A percentile compares a stretch with the other conserved stretches of the same genome.
Conservation (phyloP, 2,329 filamentous ascomycete species). For the Colletotrichum horii region DNA sequence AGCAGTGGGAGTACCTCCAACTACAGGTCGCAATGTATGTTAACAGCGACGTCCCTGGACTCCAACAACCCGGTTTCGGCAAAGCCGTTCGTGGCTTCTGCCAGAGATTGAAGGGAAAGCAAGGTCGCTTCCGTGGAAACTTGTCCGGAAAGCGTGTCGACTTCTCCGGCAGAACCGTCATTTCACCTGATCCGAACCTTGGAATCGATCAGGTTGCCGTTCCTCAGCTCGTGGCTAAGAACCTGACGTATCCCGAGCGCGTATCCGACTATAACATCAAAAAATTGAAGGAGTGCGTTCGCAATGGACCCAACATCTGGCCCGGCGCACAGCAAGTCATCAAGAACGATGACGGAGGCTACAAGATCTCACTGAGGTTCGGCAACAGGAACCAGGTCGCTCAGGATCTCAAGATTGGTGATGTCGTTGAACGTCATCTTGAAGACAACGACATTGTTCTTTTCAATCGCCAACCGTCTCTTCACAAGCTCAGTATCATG, state of each 20-base stretch:
- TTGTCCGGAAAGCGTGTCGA: constrained; percentile 98
- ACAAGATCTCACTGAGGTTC: constrained; percentile 78
- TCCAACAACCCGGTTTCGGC: constrained; percentile 86
- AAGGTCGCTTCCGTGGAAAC: constrained; percentile 96
- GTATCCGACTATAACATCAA: constrained; percentile 85
- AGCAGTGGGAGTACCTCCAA: constrained; percentile 97
- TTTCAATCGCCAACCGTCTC: constrained; percentile 96
- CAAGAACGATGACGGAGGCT: constrained; percentile 66
- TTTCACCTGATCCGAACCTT: constrained; percentile 94
- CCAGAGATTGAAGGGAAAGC: constrained; percentile 94
- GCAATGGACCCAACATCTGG: constrained; percentile 78
- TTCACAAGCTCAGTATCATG: constrained; percentile 99
- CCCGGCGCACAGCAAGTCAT: constrained; percentile 87
- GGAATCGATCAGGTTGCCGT: constrained; percentile 94
- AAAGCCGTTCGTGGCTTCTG: constrained; percentile 94
- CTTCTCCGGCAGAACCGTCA: constrained; percentile 96
- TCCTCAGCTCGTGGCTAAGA: constrained; percentile 90
- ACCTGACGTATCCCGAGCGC: constrained; percentile 92
- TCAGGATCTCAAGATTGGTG: constrained; percentile 77
- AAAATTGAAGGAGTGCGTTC: constrained; percentile 76
- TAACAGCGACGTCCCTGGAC: constrained; percentile 92
- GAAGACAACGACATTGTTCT: constrained; percentile 95
- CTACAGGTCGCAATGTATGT: constrained; percentile 97
- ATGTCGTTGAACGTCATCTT: constrained; percentile 91
- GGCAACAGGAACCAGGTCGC: constrained; percentile 75